A percentile compares a stretch with the other conserved stretches of the same genome.
phyloP scores from a whole-genome alignment of 2,329 filamentous ascomycete genomes.

The Zymoseptoria tritici region DNA sequence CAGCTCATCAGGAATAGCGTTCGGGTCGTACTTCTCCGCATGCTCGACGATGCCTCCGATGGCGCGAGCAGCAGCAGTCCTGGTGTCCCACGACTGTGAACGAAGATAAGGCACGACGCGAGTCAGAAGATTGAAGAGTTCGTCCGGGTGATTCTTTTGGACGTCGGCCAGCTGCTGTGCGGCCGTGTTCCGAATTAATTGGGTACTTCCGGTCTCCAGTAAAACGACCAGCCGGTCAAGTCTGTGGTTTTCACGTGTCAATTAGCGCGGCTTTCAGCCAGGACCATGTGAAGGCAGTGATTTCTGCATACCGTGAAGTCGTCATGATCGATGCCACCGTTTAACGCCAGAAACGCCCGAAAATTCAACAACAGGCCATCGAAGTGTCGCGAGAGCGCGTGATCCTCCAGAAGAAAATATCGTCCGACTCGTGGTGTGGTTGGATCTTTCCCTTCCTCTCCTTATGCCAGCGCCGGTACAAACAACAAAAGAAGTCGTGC shows the following conservation, averaged over 20 bases:
- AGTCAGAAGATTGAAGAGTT: constrained; percentile 89
- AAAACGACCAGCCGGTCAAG: constrained; percentile 55
- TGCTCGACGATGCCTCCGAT: constrained; percentile 90
- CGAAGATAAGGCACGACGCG: constrained; percentile 91
- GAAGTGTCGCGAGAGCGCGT: background rate
- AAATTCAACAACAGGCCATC: background rate
- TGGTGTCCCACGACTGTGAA: constrained; percentile 94
- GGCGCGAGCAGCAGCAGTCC: constrained; percentile 86
- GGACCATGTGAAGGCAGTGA: background rate
- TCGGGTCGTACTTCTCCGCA: constrained; percentile 81
- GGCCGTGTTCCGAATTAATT: constrained; percentile 91
- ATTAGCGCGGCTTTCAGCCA: constrained; percentile 6
- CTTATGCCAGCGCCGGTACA: background rate
- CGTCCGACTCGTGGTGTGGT: background rate
- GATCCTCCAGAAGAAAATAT: background rate
- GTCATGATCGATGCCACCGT: constrained; percentile 10
- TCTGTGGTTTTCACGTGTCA: constrained; percentile 22
- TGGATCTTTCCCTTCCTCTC: background rate
- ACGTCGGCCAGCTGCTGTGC: constrained; percentile 95
- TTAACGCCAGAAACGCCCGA: background rate
- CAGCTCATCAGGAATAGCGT: constrained; percentile 29
- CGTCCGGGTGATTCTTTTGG: constrained; percentile 95
- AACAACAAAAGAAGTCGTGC: background rate
- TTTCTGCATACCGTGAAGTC: constrained; percentile 19
- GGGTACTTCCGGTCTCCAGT: constrained; percentile 94